phyloP scores from a whole-genome alignment of 2,329 filamentous ascomycete species.

The Septoria petroselini region DNA sequence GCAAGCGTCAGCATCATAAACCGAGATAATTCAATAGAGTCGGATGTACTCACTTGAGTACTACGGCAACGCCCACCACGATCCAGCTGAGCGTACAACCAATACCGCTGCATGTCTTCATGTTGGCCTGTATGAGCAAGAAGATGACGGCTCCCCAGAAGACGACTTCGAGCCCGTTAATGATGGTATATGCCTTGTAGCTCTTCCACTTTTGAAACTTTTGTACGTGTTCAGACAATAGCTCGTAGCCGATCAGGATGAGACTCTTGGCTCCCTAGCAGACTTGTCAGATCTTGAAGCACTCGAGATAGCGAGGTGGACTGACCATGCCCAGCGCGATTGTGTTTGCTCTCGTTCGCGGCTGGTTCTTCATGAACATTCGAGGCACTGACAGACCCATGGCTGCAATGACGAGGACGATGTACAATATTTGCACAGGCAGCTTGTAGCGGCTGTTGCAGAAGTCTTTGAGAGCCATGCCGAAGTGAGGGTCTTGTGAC shows the following conservation, averaged over 20 bases:
- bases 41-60: conserved; percentile 20
- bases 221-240: conserved; percentile 40
- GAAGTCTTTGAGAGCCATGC: conserved; percentile 10
- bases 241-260: conserved; percentile 43
- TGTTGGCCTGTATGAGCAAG: conserved; percentile 26
- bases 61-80: conserved; percentile 11
- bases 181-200: conserved; percentile 43
- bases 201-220: conserved; percentile 40
- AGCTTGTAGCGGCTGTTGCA: conserved; percentile 20
- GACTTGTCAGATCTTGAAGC: not conserved
- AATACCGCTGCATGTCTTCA: conserved; percentile 13
- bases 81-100: conserved; percentile 17
- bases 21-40: not conserved
- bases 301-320: not conserved
- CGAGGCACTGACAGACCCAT: conserved; percentile 20
- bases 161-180: conserved; percentile 44
- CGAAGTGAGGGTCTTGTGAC: not conserved
- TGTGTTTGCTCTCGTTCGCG: conserved; percentile 20
- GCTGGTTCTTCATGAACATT: conserved; percentile 21
- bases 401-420: conserved; percentile 16
- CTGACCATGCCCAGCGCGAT: conserved; percentile 22
- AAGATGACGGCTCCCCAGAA: conserved; percentile 44
- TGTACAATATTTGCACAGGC: conserved; percentile 20
- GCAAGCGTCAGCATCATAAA: not conserved
- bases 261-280: conserved; percentile 39